These are phyloP conservation scores for Coprinopsis strossmayeri DNA, from an alignment of 768 basidiomycete species.

Conservation along the genomic window DNA sequence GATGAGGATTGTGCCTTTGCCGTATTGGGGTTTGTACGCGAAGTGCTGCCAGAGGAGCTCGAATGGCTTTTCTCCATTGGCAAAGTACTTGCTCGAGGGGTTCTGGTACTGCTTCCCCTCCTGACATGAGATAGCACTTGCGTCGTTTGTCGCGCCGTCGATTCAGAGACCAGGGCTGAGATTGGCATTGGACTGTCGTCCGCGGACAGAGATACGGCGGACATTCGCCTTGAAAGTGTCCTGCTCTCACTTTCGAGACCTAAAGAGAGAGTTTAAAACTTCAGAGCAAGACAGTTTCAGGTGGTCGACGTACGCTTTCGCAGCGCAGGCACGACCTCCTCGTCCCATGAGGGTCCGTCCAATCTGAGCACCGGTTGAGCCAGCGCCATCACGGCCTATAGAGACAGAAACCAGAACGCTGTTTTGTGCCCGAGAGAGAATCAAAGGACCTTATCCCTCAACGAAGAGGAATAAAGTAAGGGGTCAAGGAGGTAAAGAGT, in stretches of 20 bases:
- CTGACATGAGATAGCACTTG: constrained; percentile 2
- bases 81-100: constrained; percentile 7
- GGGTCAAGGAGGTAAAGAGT: not conserved
- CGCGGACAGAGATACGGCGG: constrained; percentile 62
- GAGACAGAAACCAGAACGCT: constrained; percentile 1
- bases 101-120: constrained; percentile 11
- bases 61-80: constrained; percentile 11
- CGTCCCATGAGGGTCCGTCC: constrained; percentile 65
- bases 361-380: constrained; percentile 29
- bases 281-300: constrained; percentile 4
- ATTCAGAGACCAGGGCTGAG: constrained; percentile 6
- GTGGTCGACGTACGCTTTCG: constrained; percentile 57
- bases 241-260: constrained; percentile 79
- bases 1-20: constrained; percentile 25
- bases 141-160: not conserved
- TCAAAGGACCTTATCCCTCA: constrained; percentile 3
- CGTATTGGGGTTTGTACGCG: constrained; percentile 23
- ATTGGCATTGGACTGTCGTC: constrained; percentile 35
- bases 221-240: constrained; percentile 70
- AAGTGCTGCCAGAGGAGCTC: constrained; percentile 15
- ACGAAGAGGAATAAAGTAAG: constrained; percentile 4
- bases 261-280: constrained; percentile 21
- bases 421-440: constrained; percentile 8
- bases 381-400: constrained; percentile 28
- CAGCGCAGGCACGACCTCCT: constrained; percentile 73